phyloP scores from a whole-genome alignment of 495 filamentous ascomycete genomes.

The Acidiella bohemica region DNA sequence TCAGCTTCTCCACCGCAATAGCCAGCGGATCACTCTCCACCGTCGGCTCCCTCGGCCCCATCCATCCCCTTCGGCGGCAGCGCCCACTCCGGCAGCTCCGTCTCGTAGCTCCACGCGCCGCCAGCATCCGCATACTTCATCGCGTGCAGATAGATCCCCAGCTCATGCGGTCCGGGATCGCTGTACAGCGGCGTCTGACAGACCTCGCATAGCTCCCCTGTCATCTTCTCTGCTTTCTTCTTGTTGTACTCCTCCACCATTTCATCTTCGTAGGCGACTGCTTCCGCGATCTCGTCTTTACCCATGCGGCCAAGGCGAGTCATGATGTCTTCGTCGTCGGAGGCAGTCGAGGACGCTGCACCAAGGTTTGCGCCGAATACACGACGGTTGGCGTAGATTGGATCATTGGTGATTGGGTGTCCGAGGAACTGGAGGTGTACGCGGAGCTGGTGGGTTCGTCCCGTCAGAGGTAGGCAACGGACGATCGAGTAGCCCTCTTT shows the following conservation, averaged over 20 bases:
- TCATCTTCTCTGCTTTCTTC: constrained; percentile 80
- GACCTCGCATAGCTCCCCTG: constrained; percentile 62
- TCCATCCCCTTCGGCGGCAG: constrained; percentile 47
- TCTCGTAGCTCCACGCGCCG: constrained; percentile 77
- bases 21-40: constrained; percentile 26
- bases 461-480: constrained; percentile 82
- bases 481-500: constrained; percentile 79
- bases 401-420: constrained; percentile 90
- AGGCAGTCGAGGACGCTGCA: constrained; percentile 48
- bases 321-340: constrained; percentile 80
- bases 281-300: constrained; percentile 78
- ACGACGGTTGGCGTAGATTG: constrained; percentile 86
- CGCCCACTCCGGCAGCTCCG: constrained; percentile 73
- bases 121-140: constrained; percentile 68
- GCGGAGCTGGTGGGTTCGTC: constrained; percentile 85
- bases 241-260: constrained; percentile 78
- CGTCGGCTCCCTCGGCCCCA: constrained; percentile 26
- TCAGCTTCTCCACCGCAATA: constrained; percentile 23
- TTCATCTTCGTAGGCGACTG: constrained; percentile 85
- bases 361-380: constrained; percentile 79
- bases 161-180: constrained; percentile 77
- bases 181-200: constrained; percentile 84
- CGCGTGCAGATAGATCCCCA: constrained; percentile 88
- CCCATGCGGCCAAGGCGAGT: constrained; percentile 77
- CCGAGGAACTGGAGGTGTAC: constrained; percentile 92